These are phyloP conservation scores for Zanthoxylum bungeanum DNA, from an alignment of 345 rosid species.

Conservation along the genomic window DNA sequence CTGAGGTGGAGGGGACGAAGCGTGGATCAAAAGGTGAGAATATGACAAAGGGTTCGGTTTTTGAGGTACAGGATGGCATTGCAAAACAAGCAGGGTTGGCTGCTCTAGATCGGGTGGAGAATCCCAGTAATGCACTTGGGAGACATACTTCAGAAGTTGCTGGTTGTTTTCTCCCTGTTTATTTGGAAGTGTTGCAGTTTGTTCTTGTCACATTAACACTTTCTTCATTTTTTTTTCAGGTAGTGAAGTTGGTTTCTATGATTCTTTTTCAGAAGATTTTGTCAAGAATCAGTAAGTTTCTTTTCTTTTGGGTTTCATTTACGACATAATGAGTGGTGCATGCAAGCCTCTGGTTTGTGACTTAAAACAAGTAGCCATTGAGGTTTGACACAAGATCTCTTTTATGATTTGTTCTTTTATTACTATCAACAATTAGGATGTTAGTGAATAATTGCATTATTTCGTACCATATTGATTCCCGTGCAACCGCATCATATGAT, in stretches of 20 bases:
- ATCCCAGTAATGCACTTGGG: slow-evolving; percentile 25
- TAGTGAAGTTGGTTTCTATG: slow-evolving; percentile 37
- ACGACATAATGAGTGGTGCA: too few species aligned
- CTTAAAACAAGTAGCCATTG: neutral
- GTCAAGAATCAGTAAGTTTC: slow-evolving; percentile 41
- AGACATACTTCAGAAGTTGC: slow-evolving; percentile 40
- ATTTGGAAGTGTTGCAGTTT: neutral
- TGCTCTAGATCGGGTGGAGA: slow-evolving; percentile 28
- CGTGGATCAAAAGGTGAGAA: slow-evolving; percentile 24
- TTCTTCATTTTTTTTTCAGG: slow-evolving; percentile 7
- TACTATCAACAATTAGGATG: neutral
- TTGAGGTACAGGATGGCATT: slow-evolving; percentile 40
- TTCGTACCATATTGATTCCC: neutral
- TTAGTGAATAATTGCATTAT: neutral
- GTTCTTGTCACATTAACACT: neutral
- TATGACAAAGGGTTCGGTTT: slow-evolving; percentile 27
- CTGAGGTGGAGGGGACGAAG: slow-evolving; percentile 34
- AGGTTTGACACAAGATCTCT: neutral
- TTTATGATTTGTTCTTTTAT: neutral
- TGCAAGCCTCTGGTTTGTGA: neutral
- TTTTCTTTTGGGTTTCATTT: neutral
- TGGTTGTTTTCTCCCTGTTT: slow-evolving; percentile 18
- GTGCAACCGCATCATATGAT: neutral
- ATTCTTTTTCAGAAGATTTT: slow-evolving; percentile 34
- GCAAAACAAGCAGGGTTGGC: slow-evolving; percentile 30